Base-by-base conservation (phyloP, 306 rosid species). In the Gleditsia sinensis region DNA sequence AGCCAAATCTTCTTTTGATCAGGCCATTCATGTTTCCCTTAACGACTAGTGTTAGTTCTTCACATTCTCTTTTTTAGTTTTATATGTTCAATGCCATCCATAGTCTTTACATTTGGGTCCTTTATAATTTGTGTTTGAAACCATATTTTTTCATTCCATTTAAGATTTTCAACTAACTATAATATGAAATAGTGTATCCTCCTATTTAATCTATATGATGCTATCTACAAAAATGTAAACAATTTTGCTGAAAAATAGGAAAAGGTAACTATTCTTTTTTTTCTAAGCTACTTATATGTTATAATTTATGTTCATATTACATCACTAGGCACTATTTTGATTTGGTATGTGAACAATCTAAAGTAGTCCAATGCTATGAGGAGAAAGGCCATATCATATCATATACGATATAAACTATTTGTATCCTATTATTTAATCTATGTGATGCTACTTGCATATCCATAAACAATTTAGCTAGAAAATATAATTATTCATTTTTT, bases 181-280 rank as follows among this genome's bases (percentile, higher is more conserved):
- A 27, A 14, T 76, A 72, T 55, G 71, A 19, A 62, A 72, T 65
- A 74, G 79, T 66, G 74, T 55, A 12, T 74, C 54, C 28, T 28
- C 71, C 27, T 81, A 63, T 59, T 80, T 61, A 80, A 66, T 48
- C 65, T 42, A 36, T 67, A 78, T 78, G 75, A 48, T 78, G 76
- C 75, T 67, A 43, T 56, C 39, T 64, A 70, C 17, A n/a, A 49
- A 75, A 58, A 55, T 60, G 30, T 71, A 51, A 68, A 76, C 86
- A 94, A 98, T 94, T 88, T 90, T 94, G 86, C 90, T 94, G 65
- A n/a, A n/a, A n/a, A n/a, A n/a, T n/a, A n/a, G n/a, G 99, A 94
- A 87, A 94, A 94, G 99, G 99, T 94, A 90, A 82, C 32, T 58
- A 33, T 78, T 81, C 50, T 14, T 46, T 75, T 60, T 81, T 75